These are phyloP conservation scores for Choiromyces venosus DNA, from an alignment of 495 filamentous ascomycete species.

Conservation along the genomic window DNA sequence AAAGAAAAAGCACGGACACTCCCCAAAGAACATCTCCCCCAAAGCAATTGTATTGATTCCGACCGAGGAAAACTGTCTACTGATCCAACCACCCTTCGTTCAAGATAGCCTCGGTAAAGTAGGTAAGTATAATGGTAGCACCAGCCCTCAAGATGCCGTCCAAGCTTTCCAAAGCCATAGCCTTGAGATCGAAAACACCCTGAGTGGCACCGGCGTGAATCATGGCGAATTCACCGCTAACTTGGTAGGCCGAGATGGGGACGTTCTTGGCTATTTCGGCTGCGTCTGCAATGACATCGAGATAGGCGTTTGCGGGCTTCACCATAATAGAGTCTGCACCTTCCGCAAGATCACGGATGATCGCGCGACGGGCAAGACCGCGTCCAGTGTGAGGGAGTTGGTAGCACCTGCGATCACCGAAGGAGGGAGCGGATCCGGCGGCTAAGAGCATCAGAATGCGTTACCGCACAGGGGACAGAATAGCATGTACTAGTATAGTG, in stretches of 20 bases:
- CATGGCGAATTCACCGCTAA: slow-evolving; percentile 96
- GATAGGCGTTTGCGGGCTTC: slow-evolving; percentile 86
- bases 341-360: slow-evolving; percentile 80
- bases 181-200: slow-evolving; percentile 93
- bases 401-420: slow-evolving; percentile 93
- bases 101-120: slow-evolving; percentile 90
- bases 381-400: slow-evolving; percentile 88
- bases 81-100: slow-evolving; percentile 41
- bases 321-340: slow-evolving; percentile 99
- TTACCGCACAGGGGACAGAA: neutral
- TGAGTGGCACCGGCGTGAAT: slow-evolving; percentile 93
- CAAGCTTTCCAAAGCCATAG: slow-evolving; percentile 90
- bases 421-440: slow-evolving; percentile 83
- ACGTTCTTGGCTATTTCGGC: slow-evolving; percentile 86
- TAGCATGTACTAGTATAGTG: neutral
- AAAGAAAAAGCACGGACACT: neutral
- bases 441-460: slow-evolving; percentile 45
- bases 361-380: slow-evolving; percentile 88
- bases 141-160: slow-evolving; percentile 90
- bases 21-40: neutral
- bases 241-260: slow-evolving; percentile 91
- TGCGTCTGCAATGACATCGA: slow-evolving; percentile 94
- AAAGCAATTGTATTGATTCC: neutral
- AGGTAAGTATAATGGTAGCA: slow-evolving; percentile 83
- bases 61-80: neutral